Percentiles rank a stretch among this genome's conserved stretches.
phyloP scores from a whole-genome alignment of 2,329 filamentous ascomycete species.

The Xylaria sp. region DNA sequence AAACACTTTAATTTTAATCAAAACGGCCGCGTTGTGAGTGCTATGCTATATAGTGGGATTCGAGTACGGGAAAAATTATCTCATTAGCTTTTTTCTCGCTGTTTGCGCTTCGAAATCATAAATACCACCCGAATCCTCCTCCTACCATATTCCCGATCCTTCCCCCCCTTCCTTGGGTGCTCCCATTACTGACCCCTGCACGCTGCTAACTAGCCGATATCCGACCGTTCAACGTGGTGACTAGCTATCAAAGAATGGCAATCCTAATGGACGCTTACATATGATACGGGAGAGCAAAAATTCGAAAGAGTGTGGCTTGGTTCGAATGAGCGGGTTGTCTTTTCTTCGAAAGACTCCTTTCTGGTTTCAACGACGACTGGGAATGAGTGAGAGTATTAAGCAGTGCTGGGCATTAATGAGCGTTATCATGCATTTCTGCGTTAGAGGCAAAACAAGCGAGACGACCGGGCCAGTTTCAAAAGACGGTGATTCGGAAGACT shows the following conservation, averaged over 20 bases:
- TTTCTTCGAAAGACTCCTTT: constrained; percentile 4
- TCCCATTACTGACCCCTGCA: background rate
- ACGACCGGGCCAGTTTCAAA: constrained; percentile 13
- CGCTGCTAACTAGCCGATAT: constrained; percentile 7
- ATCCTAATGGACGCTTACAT: background rate
- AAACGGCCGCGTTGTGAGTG: background rate
- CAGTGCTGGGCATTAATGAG: background rate
- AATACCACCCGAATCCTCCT: constrained; percentile 5
- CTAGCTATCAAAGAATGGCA: constrained; percentile 21
- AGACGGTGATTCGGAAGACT: constrained; percentile 9
- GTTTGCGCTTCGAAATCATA: constrained; percentile 5
- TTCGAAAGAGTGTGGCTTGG: background rate
- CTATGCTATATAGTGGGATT: too few relatives aligned
- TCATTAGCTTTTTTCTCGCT: background rate
- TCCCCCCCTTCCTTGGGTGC: background rate
- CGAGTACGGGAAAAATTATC: background rate
- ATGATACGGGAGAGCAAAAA: constrained; percentile 13
- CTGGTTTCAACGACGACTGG: background rate
- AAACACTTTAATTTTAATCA: constrained; percentile 5
- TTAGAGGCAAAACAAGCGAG: constrained; percentile 15
- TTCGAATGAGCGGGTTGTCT: constrained; percentile 18
- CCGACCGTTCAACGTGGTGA: constrained; percentile 4
- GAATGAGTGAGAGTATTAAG: constrained; percentile 14
- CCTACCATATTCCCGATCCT: background rate
- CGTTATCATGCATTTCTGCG: background rate